Percentiles rank a stretch among this genome's conserved stretches.
Conservation (phyloP, 73 alveolate genomes). For the Vitrella brassicaformis region DNA sequence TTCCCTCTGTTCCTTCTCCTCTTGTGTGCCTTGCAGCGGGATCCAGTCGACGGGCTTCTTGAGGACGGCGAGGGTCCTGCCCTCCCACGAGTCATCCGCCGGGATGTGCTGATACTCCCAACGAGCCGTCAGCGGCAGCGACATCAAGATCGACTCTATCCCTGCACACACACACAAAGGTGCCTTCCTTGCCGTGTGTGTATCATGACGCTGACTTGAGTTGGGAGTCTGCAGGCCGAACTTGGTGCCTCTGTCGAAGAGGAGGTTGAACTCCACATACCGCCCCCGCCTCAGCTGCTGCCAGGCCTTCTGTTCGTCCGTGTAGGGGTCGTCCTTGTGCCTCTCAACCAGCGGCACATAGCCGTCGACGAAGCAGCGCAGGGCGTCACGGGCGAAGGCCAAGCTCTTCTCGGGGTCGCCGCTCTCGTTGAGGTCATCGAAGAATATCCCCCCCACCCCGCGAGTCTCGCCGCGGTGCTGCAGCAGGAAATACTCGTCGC, state of each 20-base stretch:
- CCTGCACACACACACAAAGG: too few species aligned
- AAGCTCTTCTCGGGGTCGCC: slow-evolving; percentile 37
- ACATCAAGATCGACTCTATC: slow-evolving; percentile 59
- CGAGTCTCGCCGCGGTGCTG: slow-evolving; percentile 52
- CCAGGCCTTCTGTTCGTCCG: slow-evolving; percentile 52
- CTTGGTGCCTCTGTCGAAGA: slow-evolving; percentile 69
- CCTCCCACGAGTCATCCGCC: slow-evolving; percentile 49
- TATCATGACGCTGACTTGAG: too few species aligned
- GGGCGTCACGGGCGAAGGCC: slow-evolving; percentile 16
- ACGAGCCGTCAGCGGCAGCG: slow-evolving; percentile 51
- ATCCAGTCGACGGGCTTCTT: slow-evolving; percentile 57
- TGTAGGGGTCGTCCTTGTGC: slow-evolving; percentile 40
- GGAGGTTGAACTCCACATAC: slow-evolving; percentile 65
- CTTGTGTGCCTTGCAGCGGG: too few species aligned
- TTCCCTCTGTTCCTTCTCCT: too few species aligned
- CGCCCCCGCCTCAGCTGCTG: slow-evolving; percentile 58
- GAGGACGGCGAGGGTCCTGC: slow-evolving; percentile 40
- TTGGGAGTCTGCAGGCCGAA: slow-evolving; percentile 67
- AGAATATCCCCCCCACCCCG: slow-evolving; percentile 75
- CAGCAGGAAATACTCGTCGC: slow-evolving; percentile 59
- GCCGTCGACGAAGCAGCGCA: slow-evolving; percentile 21
- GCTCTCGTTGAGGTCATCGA: slow-evolving; percentile 49
- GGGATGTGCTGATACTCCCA: slow-evolving; percentile 47
- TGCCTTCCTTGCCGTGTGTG: too few species aligned
- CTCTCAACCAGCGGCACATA: slow-evolving; percentile 43